Base-by-base conservation (phyloP, 768 basidiomycete genomes). In the Psilocybe cubensis region DNA sequence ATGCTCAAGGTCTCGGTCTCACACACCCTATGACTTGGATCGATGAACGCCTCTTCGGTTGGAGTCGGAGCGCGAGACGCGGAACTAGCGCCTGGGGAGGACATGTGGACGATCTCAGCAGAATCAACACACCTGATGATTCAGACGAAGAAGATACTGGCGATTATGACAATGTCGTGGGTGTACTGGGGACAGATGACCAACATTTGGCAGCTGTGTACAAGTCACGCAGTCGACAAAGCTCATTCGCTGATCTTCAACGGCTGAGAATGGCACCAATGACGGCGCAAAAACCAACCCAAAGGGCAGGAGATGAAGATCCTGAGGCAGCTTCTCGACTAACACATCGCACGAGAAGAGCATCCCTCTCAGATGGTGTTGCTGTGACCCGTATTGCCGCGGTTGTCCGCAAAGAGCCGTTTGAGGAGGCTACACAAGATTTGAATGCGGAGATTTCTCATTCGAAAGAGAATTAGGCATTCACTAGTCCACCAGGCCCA, bases 1-100 rank as follows among this genome's bases (percentile, higher is more conserved):
- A 92, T 69, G 89, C 89, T 0, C 91, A 93, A 74, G 91, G 91
- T 42, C 84, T 88, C 50, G 82, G 93, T 25, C 80, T 96, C 29
- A 90, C 86, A 12, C 94, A 97, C 72, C 94, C 94, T 0, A 94
- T 96, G 90, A 87, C 89, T 12, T 96, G 94, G 94, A 82, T 96
- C 14, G 94, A 97, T 70, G 95, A 96, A 72, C 87, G 92, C 7
- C 80, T 97, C 23, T 97, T 96, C 68, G 95, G 94, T 42, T 96
- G 92, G 94, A 87, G 86, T 70, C 81, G 84, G 52, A 92, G 88
- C 63, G 83, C 91, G 1, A 76, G 74, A 47, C 85, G 83, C 46
- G 91, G 93, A n/a, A 92, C 92, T 2, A 92, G 88, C 65, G 92
- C 86, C n/a, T 95, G 93, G 94, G 84, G 84, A 28, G 90, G 85